Percentiles rank a stretch among this genome's conserved stretches.
phyloP scores from a whole-genome alignment of 2,329 filamentous ascomycete genomes.

The Juglanconis sp. region DNA sequence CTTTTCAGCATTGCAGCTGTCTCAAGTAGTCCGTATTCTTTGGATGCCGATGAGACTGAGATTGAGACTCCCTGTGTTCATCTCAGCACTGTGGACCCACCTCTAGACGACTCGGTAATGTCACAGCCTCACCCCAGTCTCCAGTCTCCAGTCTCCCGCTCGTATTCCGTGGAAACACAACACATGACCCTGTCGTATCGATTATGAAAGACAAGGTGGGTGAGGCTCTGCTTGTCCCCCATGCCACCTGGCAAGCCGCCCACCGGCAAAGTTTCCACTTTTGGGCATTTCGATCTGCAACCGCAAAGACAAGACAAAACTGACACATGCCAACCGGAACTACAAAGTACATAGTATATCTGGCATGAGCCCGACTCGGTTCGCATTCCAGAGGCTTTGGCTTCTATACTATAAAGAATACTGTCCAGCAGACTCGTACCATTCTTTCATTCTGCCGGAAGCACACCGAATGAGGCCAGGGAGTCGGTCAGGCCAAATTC shows the following conservation, averaged over 20 bases:
- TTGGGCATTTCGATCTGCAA: constrained; percentile 10
- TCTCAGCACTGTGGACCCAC: background rate
- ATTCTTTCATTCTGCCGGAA: too few relatives aligned
- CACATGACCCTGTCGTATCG: constrained; percentile 64
- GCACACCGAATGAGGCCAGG: too few relatives aligned
- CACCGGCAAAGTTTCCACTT: background rate
- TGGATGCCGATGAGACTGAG: background rate
- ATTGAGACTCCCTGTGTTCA: background rate
- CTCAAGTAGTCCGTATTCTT: background rate
- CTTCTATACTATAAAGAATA: background rate
- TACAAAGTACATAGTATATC: background rate
- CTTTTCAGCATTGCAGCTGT: too few relatives aligned
- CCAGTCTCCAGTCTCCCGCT: constrained; percentile 80
- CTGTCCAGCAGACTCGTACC: too few relatives aligned
- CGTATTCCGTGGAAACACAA: constrained; percentile 50
- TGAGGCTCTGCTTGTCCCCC: constrained; percentile 3
- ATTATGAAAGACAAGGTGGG: background rate
- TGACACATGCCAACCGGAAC: background rate
- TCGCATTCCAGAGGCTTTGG: background rate
- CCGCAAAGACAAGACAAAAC: background rate
- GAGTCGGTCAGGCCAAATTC: too few relatives aligned
- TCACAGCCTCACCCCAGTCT: constrained; percentile 76
- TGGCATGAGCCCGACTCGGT: background rate
- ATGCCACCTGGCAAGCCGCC: background rate
- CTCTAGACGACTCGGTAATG: background rate